A percentile compares a stretch with the other conserved stretches of the same genome.
Evolutionary conservation across 345 rosid species (phyloP).

Genomic region (Garcia nutans): DNA sequence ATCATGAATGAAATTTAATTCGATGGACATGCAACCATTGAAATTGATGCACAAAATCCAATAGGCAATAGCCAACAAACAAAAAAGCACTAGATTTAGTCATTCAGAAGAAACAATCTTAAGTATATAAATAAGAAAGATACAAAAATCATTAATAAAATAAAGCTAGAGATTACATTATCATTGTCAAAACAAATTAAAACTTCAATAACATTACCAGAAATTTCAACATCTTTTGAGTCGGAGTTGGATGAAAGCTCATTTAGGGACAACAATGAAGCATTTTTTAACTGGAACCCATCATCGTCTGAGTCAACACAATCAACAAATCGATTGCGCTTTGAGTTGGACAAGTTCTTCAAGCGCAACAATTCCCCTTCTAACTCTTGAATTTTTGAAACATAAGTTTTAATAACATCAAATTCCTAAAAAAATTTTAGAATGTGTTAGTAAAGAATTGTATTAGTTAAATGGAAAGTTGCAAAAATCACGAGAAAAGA

Average conservation of each 20-base stretch:
- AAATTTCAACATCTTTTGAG: conserved; percentile 42
- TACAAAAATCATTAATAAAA: not conserved
- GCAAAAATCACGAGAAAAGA: conserved; percentile 6
- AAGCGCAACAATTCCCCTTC: conserved; percentile 74
- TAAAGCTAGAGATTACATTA: not conserved
- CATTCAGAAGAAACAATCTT: not conserved
- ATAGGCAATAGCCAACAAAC: not conserved
- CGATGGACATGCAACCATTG: conserved; percentile 7
- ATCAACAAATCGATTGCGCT: conserved; percentile 39
- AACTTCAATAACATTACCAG: conserved; percentile 42
- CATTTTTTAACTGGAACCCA: conserved; percentile 48
- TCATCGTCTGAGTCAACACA: conserved; percentile 61
- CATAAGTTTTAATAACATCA: conserved; percentile 65
- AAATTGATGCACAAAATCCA: not conserved
- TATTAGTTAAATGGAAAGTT: not conserved
- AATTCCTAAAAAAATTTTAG: conserved; percentile 47
- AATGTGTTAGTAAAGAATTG: conserved; percentile 9
- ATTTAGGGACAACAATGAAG: conserved; percentile 49
- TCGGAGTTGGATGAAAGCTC: conserved; percentile 57
- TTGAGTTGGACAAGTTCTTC: conserved; percentile 47
- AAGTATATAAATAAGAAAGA: not conserved
- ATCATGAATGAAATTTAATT: not conserved
- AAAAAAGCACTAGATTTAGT: not conserved
- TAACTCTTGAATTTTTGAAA: conserved; percentile 82
- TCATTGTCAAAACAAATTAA: not conserved